Conservation (phyloP, 1,284 basidiomycete species). For the Meripilus lineatus region DNA sequence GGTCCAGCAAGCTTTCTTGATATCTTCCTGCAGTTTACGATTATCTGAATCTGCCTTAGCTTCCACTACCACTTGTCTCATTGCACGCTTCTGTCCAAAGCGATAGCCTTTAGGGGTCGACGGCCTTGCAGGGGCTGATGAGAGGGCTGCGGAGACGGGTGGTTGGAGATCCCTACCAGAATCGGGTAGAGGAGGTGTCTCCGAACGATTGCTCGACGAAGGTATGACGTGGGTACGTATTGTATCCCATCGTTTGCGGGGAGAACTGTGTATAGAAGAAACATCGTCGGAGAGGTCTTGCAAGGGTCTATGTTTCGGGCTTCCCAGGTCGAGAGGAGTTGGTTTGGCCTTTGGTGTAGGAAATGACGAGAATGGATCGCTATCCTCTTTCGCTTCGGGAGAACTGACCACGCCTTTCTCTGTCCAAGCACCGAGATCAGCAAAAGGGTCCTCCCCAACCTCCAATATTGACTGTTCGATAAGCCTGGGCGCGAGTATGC, state of each 20-base stretch:
- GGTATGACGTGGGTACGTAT: conserved; percentile 50
- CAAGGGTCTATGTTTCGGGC: no score
- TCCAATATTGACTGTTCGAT: conserved; percentile 13
- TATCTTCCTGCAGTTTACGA: conserved; percentile 43
- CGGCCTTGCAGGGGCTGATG: conserved; percentile 24
- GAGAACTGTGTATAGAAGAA: no score
- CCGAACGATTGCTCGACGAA: conserved; percentile 16
- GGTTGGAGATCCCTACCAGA: conserved; percentile 10
- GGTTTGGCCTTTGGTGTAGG: conserved; percentile 7
- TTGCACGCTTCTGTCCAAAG: conserved; percentile 47
- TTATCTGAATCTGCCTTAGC: conserved; percentile 42
- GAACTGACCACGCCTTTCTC: conserved; percentile 18
- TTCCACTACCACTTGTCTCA: conserved; percentile 58
- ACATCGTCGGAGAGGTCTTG: no score
- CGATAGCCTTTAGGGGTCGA: conserved; percentile 45
- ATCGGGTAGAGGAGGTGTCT: conserved; percentile 19
- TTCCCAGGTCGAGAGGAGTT: no score
- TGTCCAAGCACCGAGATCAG: conserved; percentile 15
- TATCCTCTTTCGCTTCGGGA: conserved; percentile 10
- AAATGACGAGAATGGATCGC: conserved; percentile 1
- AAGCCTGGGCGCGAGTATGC: conserved; percentile 8
- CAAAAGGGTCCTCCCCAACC: conserved; percentile 11
- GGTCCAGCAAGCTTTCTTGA: conserved; percentile 46
- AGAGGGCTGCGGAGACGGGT: conserved; percentile 18
- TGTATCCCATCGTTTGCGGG: conserved; percentile 45